A percentile compares a stretch with the other conserved stretches of the same genome.
These are phyloP conservation scores for Alternaria sp. DNA, from an alignment of 2,329 filamentous ascomycete species.

Conservation along the genomic window DNA sequence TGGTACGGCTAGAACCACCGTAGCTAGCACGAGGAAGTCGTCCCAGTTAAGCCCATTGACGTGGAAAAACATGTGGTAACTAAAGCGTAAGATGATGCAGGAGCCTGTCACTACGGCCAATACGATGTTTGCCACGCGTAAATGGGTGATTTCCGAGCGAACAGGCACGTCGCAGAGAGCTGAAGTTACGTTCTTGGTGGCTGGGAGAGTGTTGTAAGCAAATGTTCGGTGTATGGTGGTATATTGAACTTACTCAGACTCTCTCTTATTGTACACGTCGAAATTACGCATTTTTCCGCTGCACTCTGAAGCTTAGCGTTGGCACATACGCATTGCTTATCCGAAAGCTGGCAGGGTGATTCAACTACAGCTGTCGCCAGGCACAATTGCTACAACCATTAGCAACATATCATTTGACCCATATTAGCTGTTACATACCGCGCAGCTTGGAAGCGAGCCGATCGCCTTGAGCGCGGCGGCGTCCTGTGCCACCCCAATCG, in stretches of 20 bases:
- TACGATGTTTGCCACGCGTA: conserved; percentile 37
- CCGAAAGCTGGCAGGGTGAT: conserved; percentile 15
- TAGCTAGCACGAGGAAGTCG: conserved; percentile 24
- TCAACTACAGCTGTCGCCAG: conserved; percentile 11
- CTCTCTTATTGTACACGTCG: not conserved
- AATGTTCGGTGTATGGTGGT: not conserved
- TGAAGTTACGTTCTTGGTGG: conserved; percentile 48
- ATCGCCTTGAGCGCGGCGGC: not conserved
- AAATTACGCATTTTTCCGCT: conserved; percentile 13
- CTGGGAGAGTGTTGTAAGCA: conserved; percentile 16
- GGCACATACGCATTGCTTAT: conserved; percentile 20
- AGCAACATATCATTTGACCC: not conserved
- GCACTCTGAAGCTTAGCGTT: conserved; percentile 5
- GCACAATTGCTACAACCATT: conserved; percentile 15
- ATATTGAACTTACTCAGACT: not conserved
- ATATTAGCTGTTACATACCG: not conserved
- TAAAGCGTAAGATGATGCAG: conserved; percentile 39
- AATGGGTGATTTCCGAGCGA: conserved; percentile 36
- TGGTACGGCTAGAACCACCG: conserved; percentile 40
- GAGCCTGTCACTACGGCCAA: conserved; percentile 42
- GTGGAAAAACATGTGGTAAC: conserved; percentile 41
- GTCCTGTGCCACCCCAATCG: not conserved
- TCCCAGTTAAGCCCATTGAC: not conserved
- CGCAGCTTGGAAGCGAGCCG: conserved; percentile 5
- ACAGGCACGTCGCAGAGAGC: conserved; percentile 45